phyloP scores from a whole-genome alignment of 495 filamentous ascomycete genomes.

The Neurospora sp. region DNA sequence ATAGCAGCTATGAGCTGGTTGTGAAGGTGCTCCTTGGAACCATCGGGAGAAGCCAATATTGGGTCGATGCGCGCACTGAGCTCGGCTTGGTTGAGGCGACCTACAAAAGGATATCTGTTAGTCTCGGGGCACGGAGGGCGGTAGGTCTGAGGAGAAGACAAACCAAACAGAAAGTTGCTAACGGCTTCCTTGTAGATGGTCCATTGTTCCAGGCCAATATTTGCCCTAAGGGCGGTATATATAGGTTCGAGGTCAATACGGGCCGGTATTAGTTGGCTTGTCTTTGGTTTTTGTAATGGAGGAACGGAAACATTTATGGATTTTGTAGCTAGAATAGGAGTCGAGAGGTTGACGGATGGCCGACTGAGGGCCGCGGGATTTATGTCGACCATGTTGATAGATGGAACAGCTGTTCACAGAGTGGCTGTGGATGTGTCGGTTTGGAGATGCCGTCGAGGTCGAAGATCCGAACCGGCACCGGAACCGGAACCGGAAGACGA shows the following conservation, averaged over 20 bases:
- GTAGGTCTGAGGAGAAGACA: constrained; percentile 4
- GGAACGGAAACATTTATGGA: constrained; percentile 47
- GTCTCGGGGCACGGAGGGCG: constrained; percentile 2
- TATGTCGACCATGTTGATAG: constrained; percentile 61
- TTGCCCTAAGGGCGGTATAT: constrained; percentile 74
- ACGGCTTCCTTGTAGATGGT: constrained; percentile 75
- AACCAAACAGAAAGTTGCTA: constrained; percentile 68
- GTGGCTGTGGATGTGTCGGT: neutral
- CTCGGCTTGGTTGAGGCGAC: constrained; percentile 77
- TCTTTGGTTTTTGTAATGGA: constrained; percentile 52
- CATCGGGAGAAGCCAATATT: constrained; percentile 56
- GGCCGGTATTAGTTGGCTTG: constrained; percentile 53
- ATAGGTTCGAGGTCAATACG: constrained; percentile 86
- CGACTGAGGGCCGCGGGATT: constrained; percentile 76
- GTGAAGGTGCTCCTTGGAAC: constrained; percentile 70
- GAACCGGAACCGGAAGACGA: constrained; percentile 5
- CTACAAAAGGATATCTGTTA: constrained; percentile 29
- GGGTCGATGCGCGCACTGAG: constrained; percentile 65
- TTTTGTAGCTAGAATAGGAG: constrained; percentile 50
- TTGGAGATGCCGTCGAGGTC: constrained; percentile 1
- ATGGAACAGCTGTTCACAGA: neutral
- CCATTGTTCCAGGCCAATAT: constrained; percentile 76
- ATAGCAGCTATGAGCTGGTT: constrained; percentile 84
- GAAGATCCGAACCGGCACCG: constrained; percentile 7
- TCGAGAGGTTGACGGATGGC: constrained; percentile 49